Conservation (phyloP, 2,329 filamentous ascomycete species). For the Chaetomium sp. region DNA sequence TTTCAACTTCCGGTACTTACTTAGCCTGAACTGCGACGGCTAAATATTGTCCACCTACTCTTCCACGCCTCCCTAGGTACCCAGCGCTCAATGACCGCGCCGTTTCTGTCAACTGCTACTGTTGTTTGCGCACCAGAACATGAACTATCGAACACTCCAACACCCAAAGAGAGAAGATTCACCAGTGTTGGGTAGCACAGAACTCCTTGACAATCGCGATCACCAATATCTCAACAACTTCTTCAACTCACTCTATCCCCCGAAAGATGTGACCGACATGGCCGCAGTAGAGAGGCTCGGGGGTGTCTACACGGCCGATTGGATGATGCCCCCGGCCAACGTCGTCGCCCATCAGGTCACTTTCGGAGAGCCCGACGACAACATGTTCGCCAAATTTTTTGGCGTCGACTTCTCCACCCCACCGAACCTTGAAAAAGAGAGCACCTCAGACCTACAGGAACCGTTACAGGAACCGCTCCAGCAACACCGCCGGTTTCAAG, state of each 20-base stretch:
- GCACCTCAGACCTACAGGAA: not conserved
- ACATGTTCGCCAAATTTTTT: slow-evolving; percentile 31
- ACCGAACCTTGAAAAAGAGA: not conserved
- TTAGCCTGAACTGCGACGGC: not conserved
- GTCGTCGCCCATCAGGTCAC: slow-evolving; percentile 60
- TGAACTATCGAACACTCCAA: not conserved
- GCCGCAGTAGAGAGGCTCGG: slow-evolving; percentile 34
- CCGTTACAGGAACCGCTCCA: not conserved
- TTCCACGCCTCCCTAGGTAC: not conserved
- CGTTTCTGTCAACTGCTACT: not conserved
- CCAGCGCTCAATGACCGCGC: not conserved
- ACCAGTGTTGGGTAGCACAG: not conserved
- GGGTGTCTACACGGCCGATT: slow-evolving; percentile 53
- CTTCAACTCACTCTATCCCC: not conserved
- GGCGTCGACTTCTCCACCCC: not conserved
- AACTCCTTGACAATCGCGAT: not conserved
- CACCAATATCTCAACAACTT: not conserved
- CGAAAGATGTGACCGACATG: not conserved
- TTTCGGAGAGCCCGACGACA: slow-evolving; percentile 9
- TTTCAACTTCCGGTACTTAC: not conserved
- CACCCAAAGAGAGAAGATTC: not conserved
- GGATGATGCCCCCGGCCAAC: slow-evolving; percentile 64
- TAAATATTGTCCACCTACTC: not conserved
- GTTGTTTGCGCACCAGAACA: not conserved
- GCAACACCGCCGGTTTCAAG: not conserved